Evolutionary conservation across 2,329 filamentous ascomycete genomes (phyloP).

Genomic region (Periconia digitata): DNA sequence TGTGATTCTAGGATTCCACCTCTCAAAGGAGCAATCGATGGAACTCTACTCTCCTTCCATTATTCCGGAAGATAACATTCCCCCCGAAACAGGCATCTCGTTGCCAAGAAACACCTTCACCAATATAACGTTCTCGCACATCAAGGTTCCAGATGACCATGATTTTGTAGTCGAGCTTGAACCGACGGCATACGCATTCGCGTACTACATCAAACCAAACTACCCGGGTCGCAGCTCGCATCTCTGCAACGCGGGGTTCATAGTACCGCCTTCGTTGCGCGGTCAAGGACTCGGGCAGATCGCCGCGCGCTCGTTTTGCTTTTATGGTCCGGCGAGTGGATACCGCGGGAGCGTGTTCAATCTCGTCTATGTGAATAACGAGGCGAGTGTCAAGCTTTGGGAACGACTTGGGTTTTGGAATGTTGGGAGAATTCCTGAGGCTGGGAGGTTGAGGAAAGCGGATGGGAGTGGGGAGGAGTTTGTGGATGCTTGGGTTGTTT

Average conservation of each 20-base stretch:
- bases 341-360: conserved; percentile 11
- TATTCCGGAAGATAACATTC: too few relatives aligned
- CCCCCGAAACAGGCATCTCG: conserved; percentile 3
- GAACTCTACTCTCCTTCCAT: background rate
- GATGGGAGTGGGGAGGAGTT: conserved; percentile 5
- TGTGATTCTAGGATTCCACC: conserved; percentile 7
- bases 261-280: conserved; percentile 27
- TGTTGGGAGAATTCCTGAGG: conserved; percentile 8
- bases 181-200: conserved; percentile 6
- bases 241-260: conserved; percentile 65
- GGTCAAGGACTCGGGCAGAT: conserved; percentile 10
- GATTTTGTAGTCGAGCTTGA: background rate
- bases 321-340: conserved; percentile 7
- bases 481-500: conserved; percentile 10
- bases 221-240: conserved; percentile 85
- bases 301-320: conserved; percentile 7
- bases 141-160: background rate
- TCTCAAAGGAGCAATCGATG: conserved; percentile 2
- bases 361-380: conserved; percentile 9
- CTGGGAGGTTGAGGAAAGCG: conserved; percentile 6
- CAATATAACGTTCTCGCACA: background rate
- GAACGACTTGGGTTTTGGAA: conserved; percentile 6
- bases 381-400: conserved; percentile 8
- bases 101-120: conserved; percentile 1
- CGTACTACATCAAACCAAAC: conserved; percentile 86